Percentiles rank a stretch among this genome's conserved stretches.
Evolutionary conservation across 305 asterid species (phyloP).

Genomic region (Stenogyne calaminthoides): DNA sequence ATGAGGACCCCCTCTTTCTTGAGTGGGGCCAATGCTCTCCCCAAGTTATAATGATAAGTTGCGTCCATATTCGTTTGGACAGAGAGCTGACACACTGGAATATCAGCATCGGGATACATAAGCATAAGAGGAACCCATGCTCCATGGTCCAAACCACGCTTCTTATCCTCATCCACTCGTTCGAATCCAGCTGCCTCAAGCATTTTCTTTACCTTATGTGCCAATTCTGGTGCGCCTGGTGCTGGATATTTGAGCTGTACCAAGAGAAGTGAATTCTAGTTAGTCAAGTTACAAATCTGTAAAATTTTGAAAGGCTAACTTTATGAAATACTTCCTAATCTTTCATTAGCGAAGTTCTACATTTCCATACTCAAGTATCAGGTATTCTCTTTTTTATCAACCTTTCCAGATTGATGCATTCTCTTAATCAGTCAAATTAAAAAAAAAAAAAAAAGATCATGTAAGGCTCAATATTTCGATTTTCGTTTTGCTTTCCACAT

Average conservation of each 20-base stretch:
- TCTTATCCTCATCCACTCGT: slow-evolving; percentile 53
- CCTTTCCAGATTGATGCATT: not conserved
- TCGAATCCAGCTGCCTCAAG: slow-evolving; percentile 58
- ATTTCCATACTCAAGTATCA: not conserved
- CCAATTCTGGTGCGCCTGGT: slow-evolving; percentile 80
- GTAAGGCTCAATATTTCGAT: no score
- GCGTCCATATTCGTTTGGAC: slow-evolving; percentile 67
- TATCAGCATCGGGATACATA: slow-evolving; percentile 85
- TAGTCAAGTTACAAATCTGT: not conserved
- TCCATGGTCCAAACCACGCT: slow-evolving; percentile 88
- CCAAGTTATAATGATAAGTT: slow-evolving; percentile 71
- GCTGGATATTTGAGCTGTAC: slow-evolving; percentile 78
- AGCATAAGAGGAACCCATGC: slow-evolving; percentile 94
- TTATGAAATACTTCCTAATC: not conserved
- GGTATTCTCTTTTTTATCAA: not conserved
- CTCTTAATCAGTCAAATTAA: no score
- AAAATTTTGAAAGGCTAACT: no score
- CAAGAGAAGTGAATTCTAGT: slow-evolving; percentile 7
- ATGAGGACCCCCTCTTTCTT: slow-evolving; percentile 80
- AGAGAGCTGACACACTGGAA: slow-evolving; percentile 89
- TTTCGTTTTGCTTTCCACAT: not conserved
- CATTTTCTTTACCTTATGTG: slow-evolving; percentile 59
- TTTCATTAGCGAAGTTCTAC: not conserved
- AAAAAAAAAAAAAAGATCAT: no score
- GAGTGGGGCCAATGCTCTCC: slow-evolving; percentile 72